phyloP scores from a whole-genome alignment of 2,329 filamentous ascomycete species.

The Sporothrix brunneoviolacea region DNA sequence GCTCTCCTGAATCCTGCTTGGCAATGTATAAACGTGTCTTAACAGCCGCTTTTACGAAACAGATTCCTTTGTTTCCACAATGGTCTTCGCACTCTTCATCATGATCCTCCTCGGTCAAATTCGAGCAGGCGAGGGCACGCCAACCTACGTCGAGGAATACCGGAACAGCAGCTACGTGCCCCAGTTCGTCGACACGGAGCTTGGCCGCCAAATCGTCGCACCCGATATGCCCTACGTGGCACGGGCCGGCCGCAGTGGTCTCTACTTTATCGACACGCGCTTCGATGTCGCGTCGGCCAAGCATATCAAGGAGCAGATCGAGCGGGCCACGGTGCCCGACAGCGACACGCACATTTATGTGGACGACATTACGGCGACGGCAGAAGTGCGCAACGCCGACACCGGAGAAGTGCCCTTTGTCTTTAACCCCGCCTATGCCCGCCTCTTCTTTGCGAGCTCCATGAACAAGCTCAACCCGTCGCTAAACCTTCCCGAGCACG shows the following conservation, averaged over 20 bases:
- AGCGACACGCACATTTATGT: not conserved
- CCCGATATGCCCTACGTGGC: conserved; percentile 4
- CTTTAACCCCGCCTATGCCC: conserved; percentile 3
- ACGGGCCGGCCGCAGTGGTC: not conserved
- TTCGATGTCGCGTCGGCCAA: not conserved
- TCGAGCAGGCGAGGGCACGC: not conserved
- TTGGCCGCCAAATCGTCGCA: conserved; percentile 4
- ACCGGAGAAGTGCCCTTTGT: not conserved
- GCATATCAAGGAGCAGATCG: conserved; percentile 7
- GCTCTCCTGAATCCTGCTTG: too few relatives aligned
- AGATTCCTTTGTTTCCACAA: too few relatives aligned
- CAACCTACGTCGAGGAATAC: conserved; percentile 8
- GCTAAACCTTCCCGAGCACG: conserved; percentile 1
- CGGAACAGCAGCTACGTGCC: not conserved
- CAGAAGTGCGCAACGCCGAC: not conserved
- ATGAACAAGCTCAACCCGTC: conserved; percentile 3
- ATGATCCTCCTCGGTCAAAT: not conserved
- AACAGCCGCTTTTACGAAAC: too few relatives aligned
- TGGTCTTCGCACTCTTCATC: conserved; percentile 1
- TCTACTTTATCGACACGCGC: conserved; percentile 8
- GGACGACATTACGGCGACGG: not conserved
- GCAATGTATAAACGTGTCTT: too few relatives aligned
- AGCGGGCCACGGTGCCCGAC: conserved; percentile 6
- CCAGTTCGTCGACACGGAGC: not conserved
- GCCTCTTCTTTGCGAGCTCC: conserved; percentile 2